Evolutionary conservation across 1,139 yeast species (phyloP).

Genomic region (Zygosaccharomyces sapae): DNA sequence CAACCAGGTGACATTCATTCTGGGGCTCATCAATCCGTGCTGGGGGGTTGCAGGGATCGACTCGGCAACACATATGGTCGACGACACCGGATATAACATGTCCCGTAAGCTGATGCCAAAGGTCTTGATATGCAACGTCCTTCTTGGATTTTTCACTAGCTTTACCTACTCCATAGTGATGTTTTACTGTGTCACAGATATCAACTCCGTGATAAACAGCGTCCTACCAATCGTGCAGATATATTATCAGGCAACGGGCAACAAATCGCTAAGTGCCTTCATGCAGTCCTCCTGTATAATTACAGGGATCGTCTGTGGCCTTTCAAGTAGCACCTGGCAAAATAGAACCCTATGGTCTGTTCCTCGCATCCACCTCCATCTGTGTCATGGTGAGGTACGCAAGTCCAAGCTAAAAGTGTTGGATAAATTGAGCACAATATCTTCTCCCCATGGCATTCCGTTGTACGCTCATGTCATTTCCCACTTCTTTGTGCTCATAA

Average conservation of each 20-base stretch:
- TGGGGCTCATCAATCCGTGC: constrained; percentile 56
- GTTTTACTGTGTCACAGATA: constrained; percentile 54
- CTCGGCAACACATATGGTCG: constrained; percentile 60
- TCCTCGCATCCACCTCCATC: constrained; percentile 40
- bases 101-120: constrained; percentile 52
- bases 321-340: constrained; percentile 52
- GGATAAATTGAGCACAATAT: constrained; percentile 2
- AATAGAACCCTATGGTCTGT: constrained; percentile 52
- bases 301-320: constrained; percentile 46
- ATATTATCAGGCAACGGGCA: constrained; percentile 52
- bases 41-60: constrained; percentile 61
- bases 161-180: constrained; percentile 47
- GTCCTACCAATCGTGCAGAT: constrained; percentile 57
- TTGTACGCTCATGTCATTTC: constrained; percentile 38
- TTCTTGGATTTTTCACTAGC: constrained; percentile 51
- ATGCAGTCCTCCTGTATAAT: constrained; percentile 42
- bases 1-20: constrained; percentile 57
- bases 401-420: constrained; percentile 14
- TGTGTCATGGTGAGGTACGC: background rate
- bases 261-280: constrained; percentile 49
- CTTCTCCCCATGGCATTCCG: constrained; percentile 31
- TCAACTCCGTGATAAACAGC: constrained; percentile 43
- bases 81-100: constrained; percentile 43
- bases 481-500: constrained; percentile 33
- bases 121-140: constrained; percentile 53